A percentile compares a stretch with the other conserved stretches of the same genome.
phyloP scores from a whole-genome alignment of 2,329 filamentous ascomycete species.

The Epicoccum nigrum region DNA sequence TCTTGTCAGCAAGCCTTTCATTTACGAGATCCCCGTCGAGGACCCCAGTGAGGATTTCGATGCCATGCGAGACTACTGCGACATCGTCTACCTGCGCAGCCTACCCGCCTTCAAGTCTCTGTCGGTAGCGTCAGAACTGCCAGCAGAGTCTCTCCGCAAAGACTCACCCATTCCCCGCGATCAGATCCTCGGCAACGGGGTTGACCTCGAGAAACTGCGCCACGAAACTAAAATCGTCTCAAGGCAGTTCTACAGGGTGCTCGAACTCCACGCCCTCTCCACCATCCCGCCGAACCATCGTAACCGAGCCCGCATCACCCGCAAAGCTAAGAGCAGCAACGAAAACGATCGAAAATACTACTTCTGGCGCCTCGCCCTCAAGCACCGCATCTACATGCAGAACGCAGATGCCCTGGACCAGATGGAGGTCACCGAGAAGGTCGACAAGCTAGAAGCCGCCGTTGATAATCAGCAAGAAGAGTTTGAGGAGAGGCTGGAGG shows the following conservation, averaged over 20 bases:
- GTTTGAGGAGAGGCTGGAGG: conserved; percentile 70
- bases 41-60: conserved; percentile 90
- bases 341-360: conserved; percentile 67
- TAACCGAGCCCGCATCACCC: conserved; percentile 53
- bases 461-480: conserved; percentile 72
- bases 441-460: conserved; percentile 74
- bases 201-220: conserved; percentile 63
- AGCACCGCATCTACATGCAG: conserved; percentile 76
- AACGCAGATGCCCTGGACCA: conserved; percentile 75
- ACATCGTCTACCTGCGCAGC: conserved; percentile 68
- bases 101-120: conserved; percentile 64
- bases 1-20: conserved; percentile 70
- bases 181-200: conserved; percentile 63
- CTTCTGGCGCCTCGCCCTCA: conserved; percentile 77
- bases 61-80: conserved; percentile 76
- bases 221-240: conserved; percentile 72
- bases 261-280: conserved; percentile 75
- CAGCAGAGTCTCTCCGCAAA: conserved; percentile 59
- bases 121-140: conserved; percentile 57
- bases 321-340: conserved; percentile 56
- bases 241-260: conserved; percentile 75
- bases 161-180: conserved; percentile 57
- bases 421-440: conserved; percentile 70
- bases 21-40: conserved; percentile 87
- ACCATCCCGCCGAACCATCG: conserved; percentile 59